Percentiles rank a stretch among this genome's conserved stretches.
These are phyloP conservation scores for Talaromyces thailandensis DNA, from an alignment of 495 filamentous ascomycete genomes.

Conservation along the genomic window DNA sequence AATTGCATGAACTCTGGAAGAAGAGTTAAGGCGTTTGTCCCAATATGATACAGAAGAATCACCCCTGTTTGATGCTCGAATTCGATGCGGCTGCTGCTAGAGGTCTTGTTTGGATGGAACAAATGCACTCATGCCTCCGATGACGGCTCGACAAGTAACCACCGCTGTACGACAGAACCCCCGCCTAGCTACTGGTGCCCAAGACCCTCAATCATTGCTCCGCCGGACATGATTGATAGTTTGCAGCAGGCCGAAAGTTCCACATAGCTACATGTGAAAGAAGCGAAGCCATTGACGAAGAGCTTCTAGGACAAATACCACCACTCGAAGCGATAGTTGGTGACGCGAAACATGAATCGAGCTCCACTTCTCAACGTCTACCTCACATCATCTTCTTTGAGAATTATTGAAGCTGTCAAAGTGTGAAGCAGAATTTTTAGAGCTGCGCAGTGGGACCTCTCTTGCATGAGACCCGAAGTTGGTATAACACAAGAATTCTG, in stretches of 20 bases:
- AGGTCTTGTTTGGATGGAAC: background rate
- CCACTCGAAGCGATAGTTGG: background rate
- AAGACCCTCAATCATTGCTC: background rate
- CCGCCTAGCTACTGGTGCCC: background rate
- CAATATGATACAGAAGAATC: background rate
- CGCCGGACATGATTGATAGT: background rate
- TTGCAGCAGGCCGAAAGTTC: background rate
- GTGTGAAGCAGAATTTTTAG: background rate
- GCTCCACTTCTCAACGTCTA: background rate
- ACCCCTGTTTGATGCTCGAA: background rate
- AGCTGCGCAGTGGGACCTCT: no score
- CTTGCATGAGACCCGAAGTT: no score
- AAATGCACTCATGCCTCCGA: background rate
- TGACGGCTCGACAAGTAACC: background rate
- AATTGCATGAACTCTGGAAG: constrained; percentile 25
- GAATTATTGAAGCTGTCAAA: background rate
- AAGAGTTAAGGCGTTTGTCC: background rate
- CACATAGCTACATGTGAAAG: background rate
- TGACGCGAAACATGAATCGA: background rate
- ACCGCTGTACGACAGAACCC: background rate
- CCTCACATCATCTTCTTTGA: background rate
- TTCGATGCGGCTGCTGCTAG: background rate
- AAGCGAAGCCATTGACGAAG: background rate
- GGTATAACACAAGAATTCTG: no score
- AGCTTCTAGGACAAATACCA: no score